These are phyloP conservation scores for Madurella mycetomatis DNA, from an alignment of 2,329 filamentous ascomycete genomes.

Conservation along the genomic window DNA sequence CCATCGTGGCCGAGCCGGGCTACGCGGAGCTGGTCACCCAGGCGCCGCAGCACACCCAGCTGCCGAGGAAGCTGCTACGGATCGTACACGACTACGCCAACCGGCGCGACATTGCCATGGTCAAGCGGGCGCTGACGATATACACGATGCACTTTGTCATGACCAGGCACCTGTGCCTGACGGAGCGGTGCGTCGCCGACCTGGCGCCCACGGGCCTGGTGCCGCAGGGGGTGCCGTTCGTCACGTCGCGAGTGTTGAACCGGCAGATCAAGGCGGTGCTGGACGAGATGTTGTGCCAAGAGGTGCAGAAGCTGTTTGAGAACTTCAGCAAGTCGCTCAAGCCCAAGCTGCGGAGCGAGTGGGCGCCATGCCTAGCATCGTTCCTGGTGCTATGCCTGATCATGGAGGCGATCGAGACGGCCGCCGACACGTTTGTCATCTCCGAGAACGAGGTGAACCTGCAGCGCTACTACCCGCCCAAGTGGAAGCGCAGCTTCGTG, in stretches of 20 bases:
- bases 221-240: conserved; percentile 40
- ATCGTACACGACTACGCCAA: conserved; percentile 47
- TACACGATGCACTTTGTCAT: conserved; percentile 56
- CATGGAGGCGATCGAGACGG: conserved; percentile 54
- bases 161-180: conserved; percentile 51
- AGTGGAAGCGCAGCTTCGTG: conserved; percentile 41
- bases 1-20: conserved; percentile 42
- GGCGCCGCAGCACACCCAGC: conserved; percentile 38
- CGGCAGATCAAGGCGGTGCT: conserved; percentile 54
- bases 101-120: conserved; percentile 42
- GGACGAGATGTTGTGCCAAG: conserved; percentile 50
- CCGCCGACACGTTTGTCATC: conserved; percentile 49
- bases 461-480: conserved; percentile 34
- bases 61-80: conserved; percentile 44
- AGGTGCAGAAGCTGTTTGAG: conserved; percentile 50
- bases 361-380: conserved; percentile 53
- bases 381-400: conserved; percentile 55
- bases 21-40: conserved; percentile 51
- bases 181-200: conserved; percentile 38
- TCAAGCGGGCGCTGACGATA: conserved; percentile 49
- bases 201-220: conserved; percentile 41
- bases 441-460: conserved; percentile 47
- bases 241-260: conserved; percentile 52
- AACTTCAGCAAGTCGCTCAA: conserved; percentile 51
- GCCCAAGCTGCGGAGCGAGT: conserved; percentile 48